phyloP scores from a whole-genome alignment of 2,329 filamentous ascomycete species.

The Blastomyces gilchristii region DNA sequence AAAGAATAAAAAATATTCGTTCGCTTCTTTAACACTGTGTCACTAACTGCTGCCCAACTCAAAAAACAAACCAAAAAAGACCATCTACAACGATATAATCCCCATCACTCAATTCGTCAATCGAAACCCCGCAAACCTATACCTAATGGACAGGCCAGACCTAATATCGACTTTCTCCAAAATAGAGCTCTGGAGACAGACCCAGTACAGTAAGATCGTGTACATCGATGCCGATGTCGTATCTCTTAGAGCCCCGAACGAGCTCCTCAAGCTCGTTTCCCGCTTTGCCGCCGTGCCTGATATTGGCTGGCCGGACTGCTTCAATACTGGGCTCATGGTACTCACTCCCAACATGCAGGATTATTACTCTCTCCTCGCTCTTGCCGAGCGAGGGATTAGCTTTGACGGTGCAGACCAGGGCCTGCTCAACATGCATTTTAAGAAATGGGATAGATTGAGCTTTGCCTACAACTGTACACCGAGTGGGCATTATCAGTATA shows the following conservation, averaged over 20 bases:
- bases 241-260: slow-evolving; percentile 80
- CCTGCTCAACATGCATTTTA: slow-evolving; percentile 89
- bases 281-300: slow-evolving; percentile 70
- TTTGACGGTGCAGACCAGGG: slow-evolving; percentile 98
- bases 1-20: background rate
- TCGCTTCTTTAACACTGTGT: background rate
- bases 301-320: slow-evolving; percentile 94
- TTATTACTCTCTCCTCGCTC: slow-evolving; percentile 71
- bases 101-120: slow-evolving; percentile 73
- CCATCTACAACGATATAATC: slow-evolving; percentile 79
- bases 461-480: slow-evolving; percentile 98
- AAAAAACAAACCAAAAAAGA: slow-evolving; percentile 38
- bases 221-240: slow-evolving; percentile 93
- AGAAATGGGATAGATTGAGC: slow-evolving; percentile 72
- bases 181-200: slow-evolving; percentile 85
- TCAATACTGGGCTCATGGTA: slow-evolving; percentile 97
- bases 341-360: slow-evolving; percentile 76
- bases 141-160: slow-evolving; percentile 84
- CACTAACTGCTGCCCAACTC: slow-evolving; percentile 17
- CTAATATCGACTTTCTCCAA: slow-evolving; percentile 92
- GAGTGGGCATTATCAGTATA: slow-evolving; percentile 92
- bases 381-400: slow-evolving; percentile 78
- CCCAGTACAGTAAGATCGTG: slow-evolving; percentile 81
- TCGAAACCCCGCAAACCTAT: slow-evolving; percentile 66
- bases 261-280: slow-evolving; percentile 63